Conservation (phyloP, 179 eudicot species). For the Nepenthes alata region DNA sequence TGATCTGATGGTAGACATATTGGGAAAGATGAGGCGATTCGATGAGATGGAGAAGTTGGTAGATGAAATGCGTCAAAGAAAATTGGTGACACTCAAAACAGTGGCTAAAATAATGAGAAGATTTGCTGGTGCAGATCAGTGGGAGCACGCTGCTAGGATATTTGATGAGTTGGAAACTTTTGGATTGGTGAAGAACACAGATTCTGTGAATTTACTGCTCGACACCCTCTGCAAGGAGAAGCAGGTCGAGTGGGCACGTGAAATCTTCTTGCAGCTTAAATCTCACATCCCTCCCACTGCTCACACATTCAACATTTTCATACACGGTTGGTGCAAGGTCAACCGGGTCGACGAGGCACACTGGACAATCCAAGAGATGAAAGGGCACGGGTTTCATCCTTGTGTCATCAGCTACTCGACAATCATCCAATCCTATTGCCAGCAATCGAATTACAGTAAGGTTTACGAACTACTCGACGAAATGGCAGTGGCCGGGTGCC, state of each 20-base stretch:
- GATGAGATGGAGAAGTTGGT: constrained; percentile 52
- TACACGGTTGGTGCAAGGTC: constrained; percentile 89
- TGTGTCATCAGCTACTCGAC: constrained; percentile 80
- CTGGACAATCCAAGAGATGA: constrained; percentile 93
- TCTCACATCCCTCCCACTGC: constrained; percentile 55
- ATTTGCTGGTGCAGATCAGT: constrained; percentile 60
- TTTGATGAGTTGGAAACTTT: constrained; percentile 56
- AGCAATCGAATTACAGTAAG: constrained; percentile 35
- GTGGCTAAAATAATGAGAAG: constrained; percentile 75
- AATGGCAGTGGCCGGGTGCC: constrained; percentile 56
- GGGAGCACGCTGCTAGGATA: constrained; percentile 50
- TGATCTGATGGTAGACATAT: constrained; percentile 69
- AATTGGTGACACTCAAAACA: constrained; percentile 40
- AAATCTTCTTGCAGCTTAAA: constrained; percentile 54
- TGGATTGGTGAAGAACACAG: constrained; percentile 62
- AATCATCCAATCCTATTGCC: constrained; percentile 68
- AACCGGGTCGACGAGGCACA: constrained; percentile 73
- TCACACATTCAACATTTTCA: constrained; percentile 69
- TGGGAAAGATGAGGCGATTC: constrained; percentile 76
- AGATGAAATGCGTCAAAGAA: constrained; percentile 44
- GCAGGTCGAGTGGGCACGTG: constrained; percentile 69
- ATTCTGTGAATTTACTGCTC: constrained; percentile 77
- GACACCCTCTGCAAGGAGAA: constrained; percentile 87
- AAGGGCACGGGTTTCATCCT: constrained; percentile 62
- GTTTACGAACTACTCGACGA: constrained; percentile 64